Evolutionary conservation across 257 asterid genomes (phyloP).

Genomic region (Vinca minor): DNA sequence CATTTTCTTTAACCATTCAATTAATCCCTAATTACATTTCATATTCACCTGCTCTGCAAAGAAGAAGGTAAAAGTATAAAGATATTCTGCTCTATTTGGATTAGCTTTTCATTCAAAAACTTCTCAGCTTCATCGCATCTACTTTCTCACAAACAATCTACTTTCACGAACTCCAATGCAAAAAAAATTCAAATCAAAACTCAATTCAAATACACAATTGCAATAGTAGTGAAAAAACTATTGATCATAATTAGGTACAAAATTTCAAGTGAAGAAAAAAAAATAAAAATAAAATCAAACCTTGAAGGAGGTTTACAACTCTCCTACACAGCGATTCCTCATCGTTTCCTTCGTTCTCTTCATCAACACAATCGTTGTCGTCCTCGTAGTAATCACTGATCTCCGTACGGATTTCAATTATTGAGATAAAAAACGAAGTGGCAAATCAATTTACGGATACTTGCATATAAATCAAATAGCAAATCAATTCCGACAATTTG

Average conservation of each 20-base stretch:
- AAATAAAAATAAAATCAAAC: constrained; percentile 9
- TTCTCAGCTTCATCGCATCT: no score
- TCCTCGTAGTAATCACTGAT: constrained; percentile 20
- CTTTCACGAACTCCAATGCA: no score
- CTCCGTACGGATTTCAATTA: neutral
- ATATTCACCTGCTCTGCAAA: no score
- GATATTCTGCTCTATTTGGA: neutral
- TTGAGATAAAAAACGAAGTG: neutral
- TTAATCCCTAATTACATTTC: no score
- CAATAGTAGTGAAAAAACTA: neutral
- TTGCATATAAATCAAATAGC: neutral
- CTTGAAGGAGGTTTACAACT: constrained; percentile 12
- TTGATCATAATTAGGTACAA: neutral
- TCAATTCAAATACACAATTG: no score
- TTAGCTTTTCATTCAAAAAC: no score
- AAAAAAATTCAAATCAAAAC: no score
- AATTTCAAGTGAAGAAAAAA: neutral
- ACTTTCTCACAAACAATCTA: no score
- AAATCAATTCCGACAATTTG: neutral
- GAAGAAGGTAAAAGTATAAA: neutral
- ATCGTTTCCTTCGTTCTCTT: constrained; percentile 9
- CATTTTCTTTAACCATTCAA: neutral
- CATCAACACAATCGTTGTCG: constrained; percentile 12
- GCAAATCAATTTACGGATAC: neutral
- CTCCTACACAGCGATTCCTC: constrained; percentile 12